Base-by-base conservation (phyloP, 805 yeast species). In the Soucietia sequanensis region DNA sequence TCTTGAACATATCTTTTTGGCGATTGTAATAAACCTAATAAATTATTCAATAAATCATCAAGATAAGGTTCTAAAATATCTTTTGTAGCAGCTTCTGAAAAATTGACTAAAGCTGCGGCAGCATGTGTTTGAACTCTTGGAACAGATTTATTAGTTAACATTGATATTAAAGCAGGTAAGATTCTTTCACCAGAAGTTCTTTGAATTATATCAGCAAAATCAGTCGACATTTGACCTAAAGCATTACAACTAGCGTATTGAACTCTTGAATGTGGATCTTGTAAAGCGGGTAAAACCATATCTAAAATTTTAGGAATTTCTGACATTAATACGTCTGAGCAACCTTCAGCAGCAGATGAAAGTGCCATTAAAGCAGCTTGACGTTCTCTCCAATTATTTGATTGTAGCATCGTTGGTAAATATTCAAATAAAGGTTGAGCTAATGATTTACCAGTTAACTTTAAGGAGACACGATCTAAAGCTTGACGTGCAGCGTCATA, bases 201-300 rank as follows among this genome's bases (percentile, higher is more conserved):
- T 66, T 93, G 98, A 39, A 93, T 83, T 11, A 75, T 71, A 49
- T 87, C 95, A 5, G 97, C 93, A 64, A 93, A 89, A 65, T 93
- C 99, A 0, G 99, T 91, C 6, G 95, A 85, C 59, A 93, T 85
- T 70, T 93, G 99, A 34, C 99, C 99, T 41, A 93, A 68, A 0
- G 96, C 95, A 57, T 93, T 93, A 68, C 98, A 93, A 47, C 96
- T 85, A 21, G 96, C 96, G 68, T 89, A 91, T 56, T 91, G 98
- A 35, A 93, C 99, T 58, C 99, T 80, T 47, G 95, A 82, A 54
- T 93, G 97, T 4, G 77, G 76, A 60, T 93, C 98, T 33, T 78
- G 70, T 42, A 93, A 69, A n/a, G 84, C 69, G 3, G 98, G 97
- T 47, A 88, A 58, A 22, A 93, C 81, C 78, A 91, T 72, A 49